Evolutionary conservation across 2,329 filamentous ascomycete genomes (phyloP).

Genomic region (Colletotrichum spaethianum): DNA sequence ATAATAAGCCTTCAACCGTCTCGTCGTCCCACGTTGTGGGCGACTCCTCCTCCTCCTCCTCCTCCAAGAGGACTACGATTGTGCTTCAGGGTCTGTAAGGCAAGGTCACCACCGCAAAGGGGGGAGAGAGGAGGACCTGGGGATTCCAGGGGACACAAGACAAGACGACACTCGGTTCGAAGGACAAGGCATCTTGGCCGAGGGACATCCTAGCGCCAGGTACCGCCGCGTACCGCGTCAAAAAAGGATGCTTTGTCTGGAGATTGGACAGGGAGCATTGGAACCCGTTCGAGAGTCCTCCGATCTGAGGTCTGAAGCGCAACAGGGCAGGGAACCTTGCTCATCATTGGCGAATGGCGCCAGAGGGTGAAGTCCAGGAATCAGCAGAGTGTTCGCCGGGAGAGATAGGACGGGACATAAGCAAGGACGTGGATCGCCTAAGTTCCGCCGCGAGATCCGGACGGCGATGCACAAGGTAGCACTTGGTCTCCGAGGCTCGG

Average conservation of each 20-base stretch:
- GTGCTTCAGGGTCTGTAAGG: constrained; percentile 2
- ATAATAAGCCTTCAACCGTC: constrained; percentile 25
- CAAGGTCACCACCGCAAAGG: constrained; percentile 3
- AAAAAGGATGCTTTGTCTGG: not conserved
- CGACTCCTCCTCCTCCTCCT: not conserved
- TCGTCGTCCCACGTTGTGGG: not conserved
- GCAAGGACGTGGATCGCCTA: constrained; percentile 6
- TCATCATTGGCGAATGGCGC: constrained; percentile 22
- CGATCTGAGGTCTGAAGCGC: constrained; percentile 37
- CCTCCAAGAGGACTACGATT: not conserved
- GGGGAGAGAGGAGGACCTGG: not conserved
- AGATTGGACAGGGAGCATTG: constrained; percentile 34
- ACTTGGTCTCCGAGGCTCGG: not conserved
- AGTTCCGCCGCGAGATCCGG: not conserved
- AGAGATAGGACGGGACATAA: not conserved
- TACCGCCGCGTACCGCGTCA: constrained; percentile 8
- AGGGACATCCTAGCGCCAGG: not conserved
- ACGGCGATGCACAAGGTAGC: not conserved
- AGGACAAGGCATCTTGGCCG: not conserved
- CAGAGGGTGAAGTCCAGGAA: constrained; percentile 13
- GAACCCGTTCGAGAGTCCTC: constrained; percentile 31
- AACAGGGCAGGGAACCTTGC: constrained; percentile 32
- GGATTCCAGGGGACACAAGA: constrained; percentile 3
- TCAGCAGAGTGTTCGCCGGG: not conserved
- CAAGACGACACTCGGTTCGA: constrained; percentile 25